phyloP scores from a whole-genome alignment of 169 alveolate genomes.

The Babesia bovis region DNA sequence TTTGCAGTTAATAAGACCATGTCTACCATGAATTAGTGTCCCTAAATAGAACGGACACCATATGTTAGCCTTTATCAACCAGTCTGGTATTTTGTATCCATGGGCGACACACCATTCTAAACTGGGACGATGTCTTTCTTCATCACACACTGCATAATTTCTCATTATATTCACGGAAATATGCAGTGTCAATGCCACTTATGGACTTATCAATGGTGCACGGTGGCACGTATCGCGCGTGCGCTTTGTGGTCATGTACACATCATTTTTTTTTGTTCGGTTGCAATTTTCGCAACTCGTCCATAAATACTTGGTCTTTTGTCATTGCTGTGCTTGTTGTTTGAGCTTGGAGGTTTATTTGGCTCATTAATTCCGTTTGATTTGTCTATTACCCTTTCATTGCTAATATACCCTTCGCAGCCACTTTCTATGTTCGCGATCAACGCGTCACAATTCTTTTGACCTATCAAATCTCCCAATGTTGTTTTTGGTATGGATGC shows the following conservation, averaged over 20 bases:
- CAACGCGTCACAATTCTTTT: constrained; percentile 1
- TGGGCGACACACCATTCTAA: constrained; percentile 57
- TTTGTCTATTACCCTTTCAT: neutral
- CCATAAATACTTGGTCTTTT: neutral
- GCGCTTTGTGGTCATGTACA: constrained; percentile 16
- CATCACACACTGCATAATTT: neutral
- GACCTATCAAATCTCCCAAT: constrained; percentile 48
- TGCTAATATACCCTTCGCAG: neutral
- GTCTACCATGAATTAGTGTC: constrained; percentile 65
- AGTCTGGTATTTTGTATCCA: constrained; percentile 71
- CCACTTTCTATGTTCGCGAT: constrained; percentile 5
- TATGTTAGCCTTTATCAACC: constrained; percentile 64
- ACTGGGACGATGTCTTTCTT: constrained; percentile 17
- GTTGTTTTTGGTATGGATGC: constrained; percentile 8
- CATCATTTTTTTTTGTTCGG: neutral
- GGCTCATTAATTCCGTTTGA: neutral
- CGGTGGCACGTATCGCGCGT: constrained; percentile 2
- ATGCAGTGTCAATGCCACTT: neutral
- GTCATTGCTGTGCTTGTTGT: no score
- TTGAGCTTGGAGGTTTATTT: no score
- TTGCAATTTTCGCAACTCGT: neutral
- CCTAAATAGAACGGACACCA: constrained; percentile 75
- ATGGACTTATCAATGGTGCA: neutral
- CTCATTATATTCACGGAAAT: constrained; percentile 3
- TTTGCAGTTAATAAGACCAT: constrained; percentile 73